phyloP scores from a whole-genome alignment of 495 filamentous ascomycete genomes.

The Paragyromitra xinjiangensis region DNA sequence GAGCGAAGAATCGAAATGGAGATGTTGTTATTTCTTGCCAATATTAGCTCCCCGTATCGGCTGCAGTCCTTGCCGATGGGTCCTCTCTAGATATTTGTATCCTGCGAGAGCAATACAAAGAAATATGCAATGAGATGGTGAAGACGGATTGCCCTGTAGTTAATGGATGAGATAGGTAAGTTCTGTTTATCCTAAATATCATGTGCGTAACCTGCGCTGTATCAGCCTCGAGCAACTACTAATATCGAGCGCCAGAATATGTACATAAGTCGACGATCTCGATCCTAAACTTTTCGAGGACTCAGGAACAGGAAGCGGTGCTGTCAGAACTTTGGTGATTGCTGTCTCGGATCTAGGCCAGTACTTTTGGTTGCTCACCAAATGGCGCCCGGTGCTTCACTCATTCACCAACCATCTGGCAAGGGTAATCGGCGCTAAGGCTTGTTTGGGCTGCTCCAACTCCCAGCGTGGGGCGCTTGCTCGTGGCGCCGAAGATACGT shows the following conservation, averaged over 20 bases:
- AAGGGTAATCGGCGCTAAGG: constrained; percentile 24
- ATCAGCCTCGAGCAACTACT: not conserved
- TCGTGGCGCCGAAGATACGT: not conserved
- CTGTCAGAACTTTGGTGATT: constrained; percentile 1
- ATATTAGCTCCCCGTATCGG: constrained; percentile 1
- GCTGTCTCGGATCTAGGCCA: not conserved
- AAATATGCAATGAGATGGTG: constrained; percentile 1
- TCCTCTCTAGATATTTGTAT: not conserved
- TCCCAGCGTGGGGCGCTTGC: constrained; percentile 18
- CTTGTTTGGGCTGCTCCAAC: constrained; percentile 21
- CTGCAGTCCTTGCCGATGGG: not conserved
- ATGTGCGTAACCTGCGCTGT: constrained; percentile 11
- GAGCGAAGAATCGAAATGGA: constrained; percentile 10
- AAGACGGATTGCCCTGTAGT: not conserved
- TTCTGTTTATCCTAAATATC: not conserved
- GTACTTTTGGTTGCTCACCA: not conserved
- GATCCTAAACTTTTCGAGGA: not conserved
- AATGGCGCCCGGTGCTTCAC: constrained; percentile 24
- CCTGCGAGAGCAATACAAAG: not conserved
- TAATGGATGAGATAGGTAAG: not conserved
- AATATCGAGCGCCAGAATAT: not conserved
- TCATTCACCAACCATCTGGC: constrained; percentile 8
- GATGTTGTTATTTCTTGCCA: constrained; percentile 1
- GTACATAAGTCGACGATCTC: not conserved
- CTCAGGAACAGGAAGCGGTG: constrained; percentile 17